Evolutionary conservation across 495 filamentous ascomycete genomes (phyloP), one percentile per base, ranked within the genome.

Genomic region (Neohortaea acidophila): DNA sequence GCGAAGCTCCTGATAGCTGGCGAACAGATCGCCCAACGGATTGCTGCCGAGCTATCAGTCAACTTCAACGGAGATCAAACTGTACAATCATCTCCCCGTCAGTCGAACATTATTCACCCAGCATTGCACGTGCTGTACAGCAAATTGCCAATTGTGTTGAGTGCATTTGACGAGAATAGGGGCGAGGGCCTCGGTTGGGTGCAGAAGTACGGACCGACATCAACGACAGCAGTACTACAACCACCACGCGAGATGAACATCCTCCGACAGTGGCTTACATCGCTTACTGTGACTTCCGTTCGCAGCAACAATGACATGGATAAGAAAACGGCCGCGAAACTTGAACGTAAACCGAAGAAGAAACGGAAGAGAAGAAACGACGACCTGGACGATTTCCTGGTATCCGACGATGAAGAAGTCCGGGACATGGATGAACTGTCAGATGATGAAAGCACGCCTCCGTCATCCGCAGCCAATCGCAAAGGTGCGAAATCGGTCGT

Each of bases 211-310:
- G 73, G 83, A 1, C 91, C 91, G 0, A 60, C 51, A 21, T 62
- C 54, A 18, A 74, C 83, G 1, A 62, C 62, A 4, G 72, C 86
- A 41, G 79, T 94, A 1, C 68, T 99, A 17, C 86, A 94, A 51
- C 51, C 62, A 14, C 80, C 82, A 0, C 69, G 59, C 8, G 84
- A 94, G 54, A 72, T 70, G 4, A 55, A 64, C 5, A 60, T 91
- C 21, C 56, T 99, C 21, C 71, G 73, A 32, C 77, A 93, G 35
- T 99, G 91, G 91, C 63, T 99, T n/a, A 66, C 66, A 23, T 69
- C 63, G 26, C 64, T 91, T 12, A 79, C 70, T 29, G 75, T 94
- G 0, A 70, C 73, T 15, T 68, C 78, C 4, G 79, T 93, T 2
- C 76, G 81, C 0, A 76, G 77, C 3, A 61, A 61, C n/a, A 6